Percentiles rank a stretch among this genome's conserved stretches.
phyloP scores from a whole-genome alignment of 176 grass and related monocot species.

The Leersia perrieri region DNA sequence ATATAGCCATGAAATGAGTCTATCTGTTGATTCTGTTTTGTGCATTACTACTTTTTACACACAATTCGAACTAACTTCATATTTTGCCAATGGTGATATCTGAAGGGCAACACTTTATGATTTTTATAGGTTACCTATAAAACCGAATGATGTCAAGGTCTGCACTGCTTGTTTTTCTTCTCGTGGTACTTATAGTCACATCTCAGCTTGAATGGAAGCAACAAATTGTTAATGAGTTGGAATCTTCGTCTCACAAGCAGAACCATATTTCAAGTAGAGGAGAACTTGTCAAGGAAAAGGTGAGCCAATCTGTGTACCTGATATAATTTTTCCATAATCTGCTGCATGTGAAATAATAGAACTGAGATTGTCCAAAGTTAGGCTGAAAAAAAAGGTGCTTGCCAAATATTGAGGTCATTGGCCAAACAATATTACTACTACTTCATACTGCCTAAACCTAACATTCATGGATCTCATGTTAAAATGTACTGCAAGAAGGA shows the following conservation, averaged over 20 bases:
- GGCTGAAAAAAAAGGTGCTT: not conserved
- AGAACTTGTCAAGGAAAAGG: constrained; percentile 88
- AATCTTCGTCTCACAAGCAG: constrained; percentile 38
- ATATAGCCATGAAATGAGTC: not conserved
- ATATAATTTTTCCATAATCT: not conserved
- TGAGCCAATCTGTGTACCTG: constrained; percentile 15
- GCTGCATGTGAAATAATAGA: not conserved
- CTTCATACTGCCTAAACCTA: not conserved
- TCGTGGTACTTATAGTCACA: constrained; percentile 60
- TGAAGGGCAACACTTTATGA: not conserved
- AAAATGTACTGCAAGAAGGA: not conserved
- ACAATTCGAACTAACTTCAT: not conserved
- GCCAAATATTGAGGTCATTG: not conserved
- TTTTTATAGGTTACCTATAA: constrained; percentile 34
- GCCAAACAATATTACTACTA: not conserved
- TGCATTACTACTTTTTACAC: not conserved
- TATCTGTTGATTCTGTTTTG: not conserved
- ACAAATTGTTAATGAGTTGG: constrained; percentile 66
- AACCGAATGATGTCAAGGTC: constrained; percentile 47
- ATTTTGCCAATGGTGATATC: not conserved
- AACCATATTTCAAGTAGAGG: constrained; percentile 60
- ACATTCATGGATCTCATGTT: not conserved
- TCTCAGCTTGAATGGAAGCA: constrained; percentile 84
- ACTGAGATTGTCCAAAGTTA: not conserved
- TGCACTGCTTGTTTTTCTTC: constrained; percentile 54